phyloP scores from a whole-genome alignment of 805 yeast species.

The Scheffersomyces ergatensis region DNA sequence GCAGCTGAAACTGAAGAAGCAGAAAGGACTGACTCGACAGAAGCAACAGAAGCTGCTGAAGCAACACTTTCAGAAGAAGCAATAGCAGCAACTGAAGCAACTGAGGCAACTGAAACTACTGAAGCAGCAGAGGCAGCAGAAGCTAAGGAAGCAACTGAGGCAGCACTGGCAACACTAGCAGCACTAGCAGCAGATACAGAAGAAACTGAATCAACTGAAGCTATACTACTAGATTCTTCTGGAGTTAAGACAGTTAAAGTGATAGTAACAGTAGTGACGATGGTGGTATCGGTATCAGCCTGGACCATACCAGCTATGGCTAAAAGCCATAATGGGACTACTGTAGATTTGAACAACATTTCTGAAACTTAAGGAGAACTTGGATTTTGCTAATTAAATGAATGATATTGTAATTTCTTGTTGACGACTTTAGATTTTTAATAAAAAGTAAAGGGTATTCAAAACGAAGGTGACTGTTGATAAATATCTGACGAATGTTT shows the following conservation, averaged over 20 bases:
- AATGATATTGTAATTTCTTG: not conserved
- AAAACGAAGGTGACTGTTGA: too few relatives aligned
- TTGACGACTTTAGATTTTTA: too few relatives aligned
- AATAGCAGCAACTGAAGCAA: conserved; percentile 10
- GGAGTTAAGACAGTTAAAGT: conserved; percentile 48
- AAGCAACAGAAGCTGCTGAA: conserved; percentile 4
- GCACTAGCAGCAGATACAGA: conserved; percentile 11
- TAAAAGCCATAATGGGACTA: conserved; percentile 6
- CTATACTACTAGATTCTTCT: conserved; percentile 36
- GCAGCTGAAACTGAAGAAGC: conserved; percentile 7
- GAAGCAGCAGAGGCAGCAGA: conserved; percentile 10
- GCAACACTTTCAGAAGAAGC: not conserved
- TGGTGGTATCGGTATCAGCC: conserved; percentile 30
- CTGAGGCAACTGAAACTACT: conserved; percentile 6
- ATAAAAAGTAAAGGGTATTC: too few relatives aligned
- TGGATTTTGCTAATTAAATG: not conserved
- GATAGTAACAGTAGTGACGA: conserved; percentile 41
- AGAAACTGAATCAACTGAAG: conserved; percentile 15
- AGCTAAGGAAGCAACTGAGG: conserved; percentile 11
- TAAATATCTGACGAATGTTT: too few relatives aligned
- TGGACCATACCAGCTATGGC: conserved; percentile 11
- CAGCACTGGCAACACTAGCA: conserved; percentile 11
- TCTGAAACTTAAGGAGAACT: too few relatives aligned
- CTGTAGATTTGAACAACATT: conserved; percentile 9
- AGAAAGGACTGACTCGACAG: conserved; percentile 5